Evolutionary conservation across 2,329 filamentous ascomycete species (phyloP).

Genomic region (Aurifilum marmelostoma): DNA sequence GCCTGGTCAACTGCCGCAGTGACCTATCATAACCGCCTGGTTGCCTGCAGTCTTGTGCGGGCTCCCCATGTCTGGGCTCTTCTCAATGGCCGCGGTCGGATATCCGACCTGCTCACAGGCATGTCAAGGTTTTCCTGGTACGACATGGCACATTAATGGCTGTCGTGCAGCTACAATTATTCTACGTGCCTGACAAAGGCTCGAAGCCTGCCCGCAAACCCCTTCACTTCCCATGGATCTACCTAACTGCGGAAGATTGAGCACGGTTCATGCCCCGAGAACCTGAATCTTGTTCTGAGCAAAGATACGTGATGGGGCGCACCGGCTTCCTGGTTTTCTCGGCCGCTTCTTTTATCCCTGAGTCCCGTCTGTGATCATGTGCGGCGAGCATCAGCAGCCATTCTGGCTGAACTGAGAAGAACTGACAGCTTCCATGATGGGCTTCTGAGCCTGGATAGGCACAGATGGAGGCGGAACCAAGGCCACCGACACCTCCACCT

Average conservation of each 20-base stretch:
- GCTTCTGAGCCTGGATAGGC: background rate
- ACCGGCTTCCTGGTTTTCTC: background rate
- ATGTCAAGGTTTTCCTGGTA: slow-evolving; percentile 2
- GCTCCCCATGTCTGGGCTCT: slow-evolving; percentile 11
- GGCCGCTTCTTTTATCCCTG: background rate
- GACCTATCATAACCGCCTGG: slow-evolving; percentile 26
- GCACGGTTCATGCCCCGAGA: background rate
- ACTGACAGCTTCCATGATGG: background rate
- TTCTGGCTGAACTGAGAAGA: background rate
- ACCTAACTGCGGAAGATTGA: background rate
- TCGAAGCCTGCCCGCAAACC: slow-evolving; percentile 19
- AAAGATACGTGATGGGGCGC: slow-evolving; percentile 1
- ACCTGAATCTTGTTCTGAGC: slow-evolving; percentile 12
- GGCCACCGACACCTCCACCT: slow-evolving; percentile 15
- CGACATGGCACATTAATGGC: background rate
- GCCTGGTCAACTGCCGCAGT: slow-evolving; percentile 28
- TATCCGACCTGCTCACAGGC: slow-evolving; percentile 5
- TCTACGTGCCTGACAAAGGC: slow-evolving; percentile 12
- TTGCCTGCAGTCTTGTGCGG: slow-evolving; percentile 26
- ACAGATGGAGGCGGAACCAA: slow-evolving; percentile 14
- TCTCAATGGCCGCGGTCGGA: slow-evolving; percentile 7
- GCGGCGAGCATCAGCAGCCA: background rate
- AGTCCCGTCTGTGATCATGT: background rate
- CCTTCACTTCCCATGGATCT: slow-evolving; percentile 15
- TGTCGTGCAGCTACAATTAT: slow-evolving; percentile 5